Base-by-base conservation (phyloP, 2,329 filamentous ascomycete genomes). In the Nakataea oryzae region DNA sequence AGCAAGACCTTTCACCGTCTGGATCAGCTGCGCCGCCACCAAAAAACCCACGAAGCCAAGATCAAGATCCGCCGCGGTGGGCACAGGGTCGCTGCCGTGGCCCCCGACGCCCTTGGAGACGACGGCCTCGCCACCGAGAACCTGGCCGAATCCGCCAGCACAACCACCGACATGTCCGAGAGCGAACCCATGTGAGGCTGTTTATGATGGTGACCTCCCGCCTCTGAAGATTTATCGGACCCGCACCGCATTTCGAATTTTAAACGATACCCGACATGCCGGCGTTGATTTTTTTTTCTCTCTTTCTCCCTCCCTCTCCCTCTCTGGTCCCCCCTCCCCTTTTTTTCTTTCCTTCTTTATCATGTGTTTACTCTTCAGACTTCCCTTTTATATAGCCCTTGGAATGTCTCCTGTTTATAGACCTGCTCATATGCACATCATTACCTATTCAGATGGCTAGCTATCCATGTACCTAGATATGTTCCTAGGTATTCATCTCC, bases 1-100 rank as follows among this genome's bases (percentile, higher is more conserved):
- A 74, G 75, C 17, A 84, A 81, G 65, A 76, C 81, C 62, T 88
- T 88, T 59, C 78, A 84, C 69, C 76, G 86, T 12, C 74, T 81
- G 21, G 85, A 87, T 70, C 84, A 87, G 69, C 75, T 87, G 30
- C 79, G 83, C 26, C 79, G 84, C 34, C 85, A 87, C 69, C 69
- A 73, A 57, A 76, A 76, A 56, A 70, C 69, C n/a, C 71, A 73
- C 60, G 58, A 65, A 17, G 13, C 58, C 41, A 54, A 54, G 41
- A 34, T 30, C 34, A 29, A 12, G 34, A 50, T 28, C 11, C 30
- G 30, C 24, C 32, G 59, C 2, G 61, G 61, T 24, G 59, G 32
- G 7, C 17, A 32, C 28, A 34, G 34, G 24, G 58, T 60, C 2
- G 54, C 61, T 5, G 41, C 62, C 11, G 34, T 58, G 5, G 26